Base-by-base conservation (phyloP, 305 asterid genomes). In the Solanum hybrid region DNA sequence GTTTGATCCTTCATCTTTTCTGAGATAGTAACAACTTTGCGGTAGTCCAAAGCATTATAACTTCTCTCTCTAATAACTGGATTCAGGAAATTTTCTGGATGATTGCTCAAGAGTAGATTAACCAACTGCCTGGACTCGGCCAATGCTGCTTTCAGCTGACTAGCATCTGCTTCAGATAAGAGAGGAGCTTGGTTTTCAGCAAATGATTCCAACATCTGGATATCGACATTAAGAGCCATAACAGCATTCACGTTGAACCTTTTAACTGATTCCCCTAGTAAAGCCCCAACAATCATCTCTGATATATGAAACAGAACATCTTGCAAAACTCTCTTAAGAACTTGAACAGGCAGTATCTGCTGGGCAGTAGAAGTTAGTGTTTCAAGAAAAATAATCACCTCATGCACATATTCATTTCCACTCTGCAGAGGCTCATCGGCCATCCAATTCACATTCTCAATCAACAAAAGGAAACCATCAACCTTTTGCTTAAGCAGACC, bases 361-460 rank as follows among this genome's bases (percentile, higher is more conserved):
- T 95, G 98, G 61, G 99, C 99, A 14, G 98, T 96, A 6, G 98
- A 97, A 80, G 96, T 94, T 91, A 96, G 93, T 7, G 99, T 97
- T 91, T 97, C 99, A 91, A 97, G 89, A 93, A 94, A 96, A 45
- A 97, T 97, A 75, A 97, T 94, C 87, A 97, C 98, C 93, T 96
- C 99, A 27, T 96, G 96, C 22, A 93, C 96, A 81, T 97, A 96
- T 91, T 97, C 99, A 90, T 97, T 97, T 51, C 98, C 99, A 34
- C 95, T 95, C 76, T 94, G 98, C 2, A 92, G 94, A 61, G 97
- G 91, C 13, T 97, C 99, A 85, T 97, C 99, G 34, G 95, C 92
- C 94, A 95, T 94, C 99, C 99, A 97, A 89, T 97, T 96, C 88
- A 97, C 98, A 90, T 96, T 97, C 92, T 97, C 99, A 57, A 96